A percentile compares a stretch with the other conserved stretches of the same genome.
Evolutionary conservation across 2,329 filamentous ascomycete genomes (phyloP).

Genomic region (Calonectria crousiana): DNA sequence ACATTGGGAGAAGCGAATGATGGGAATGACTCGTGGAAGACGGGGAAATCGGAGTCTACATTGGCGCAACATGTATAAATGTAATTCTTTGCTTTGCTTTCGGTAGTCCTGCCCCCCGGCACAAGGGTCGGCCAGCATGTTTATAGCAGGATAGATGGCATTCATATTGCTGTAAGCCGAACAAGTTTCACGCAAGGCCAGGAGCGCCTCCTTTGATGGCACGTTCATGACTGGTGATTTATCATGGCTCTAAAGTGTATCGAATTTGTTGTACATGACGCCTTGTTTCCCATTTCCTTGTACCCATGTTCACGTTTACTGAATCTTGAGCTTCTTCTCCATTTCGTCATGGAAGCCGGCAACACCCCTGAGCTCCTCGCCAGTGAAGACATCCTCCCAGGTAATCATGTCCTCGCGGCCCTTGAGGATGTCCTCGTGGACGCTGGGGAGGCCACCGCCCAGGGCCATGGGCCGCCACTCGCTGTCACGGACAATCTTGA

Average conservation of each 20-base stretch:
- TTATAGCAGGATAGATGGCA: conserved; percentile 44
- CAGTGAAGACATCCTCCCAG: conserved; percentile 95
- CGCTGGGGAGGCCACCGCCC: conserved; percentile 68
- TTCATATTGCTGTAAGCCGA: conserved; percentile 27
- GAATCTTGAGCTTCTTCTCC: conserved; percentile 89
- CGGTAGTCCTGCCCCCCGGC: conserved; percentile 27
- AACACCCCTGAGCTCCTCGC: conserved; percentile 78
- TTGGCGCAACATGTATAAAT: conserved; percentile 46
- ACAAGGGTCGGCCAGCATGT: conserved; percentile 28
- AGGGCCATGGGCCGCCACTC: conserved; percentile 83
- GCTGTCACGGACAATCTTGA: conserved; percentile 85
- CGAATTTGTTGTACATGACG: conserved; percentile 33
- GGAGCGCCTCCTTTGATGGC: neutral
- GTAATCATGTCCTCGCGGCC: conserved; percentile 82
- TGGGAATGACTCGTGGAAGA: conserved; percentile 40
- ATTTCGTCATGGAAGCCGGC: conserved; percentile 91
- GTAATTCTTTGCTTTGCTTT: conserved; percentile 40
- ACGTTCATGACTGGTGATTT: conserved; percentile 4
- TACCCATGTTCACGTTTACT: conserved; percentile 34
- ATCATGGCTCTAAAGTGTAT: conserved; percentile 34
- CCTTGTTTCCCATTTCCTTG: conserved; percentile 12
- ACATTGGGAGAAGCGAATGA: conserved; percentile 39
- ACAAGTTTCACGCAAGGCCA: neutral
- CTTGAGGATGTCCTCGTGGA: conserved; percentile 91
- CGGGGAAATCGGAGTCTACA: conserved; percentile 45